Conservation (phyloP, 768 basidiomycete species). For the Suillus subalutaceus region DNA sequence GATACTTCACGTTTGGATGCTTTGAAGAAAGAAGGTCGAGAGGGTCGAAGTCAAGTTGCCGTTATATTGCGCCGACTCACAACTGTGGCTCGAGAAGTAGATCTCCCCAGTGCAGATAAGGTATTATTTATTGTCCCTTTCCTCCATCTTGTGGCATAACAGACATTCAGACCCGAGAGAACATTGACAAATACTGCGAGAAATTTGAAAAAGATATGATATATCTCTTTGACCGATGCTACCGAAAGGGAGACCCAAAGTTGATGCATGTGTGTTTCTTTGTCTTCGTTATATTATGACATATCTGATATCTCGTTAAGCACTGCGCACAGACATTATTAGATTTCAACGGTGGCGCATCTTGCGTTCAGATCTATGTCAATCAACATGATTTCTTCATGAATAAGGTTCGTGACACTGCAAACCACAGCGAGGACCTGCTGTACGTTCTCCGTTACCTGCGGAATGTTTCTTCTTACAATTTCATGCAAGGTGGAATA, state of each 20-base stretch:
- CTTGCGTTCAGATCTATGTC: conserved; percentile 97
- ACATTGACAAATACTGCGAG: conserved; percentile 96
- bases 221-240: conserved; percentile 92
- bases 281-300: conserved; percentile 15
- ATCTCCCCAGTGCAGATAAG: conserved; percentile 80
- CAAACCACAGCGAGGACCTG: conserved; percentile 54
- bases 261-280: conserved; percentile 90
- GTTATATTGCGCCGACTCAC: conserved; percentile 82
- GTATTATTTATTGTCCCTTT: conserved; percentile 38
- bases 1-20: conserved; percentile 76
- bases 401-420: conserved; percentile 77
- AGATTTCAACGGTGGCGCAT: conserved; percentile 97
- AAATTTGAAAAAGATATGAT: conserved; percentile 99
- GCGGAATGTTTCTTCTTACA: background rate
- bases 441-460: conserved; percentile 43
- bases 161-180: conserved; percentile 72
- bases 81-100: conserved; percentile 91
- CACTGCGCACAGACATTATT: conserved; percentile 96
- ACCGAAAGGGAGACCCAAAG: conserved; percentile 96
- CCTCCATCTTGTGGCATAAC: background rate
- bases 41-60: conserved; percentile 87
- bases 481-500: conserved; percentile 66
- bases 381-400: conserved; percentile 99
- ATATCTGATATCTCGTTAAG: conserved; percentile 42
- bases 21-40: conserved; percentile 84